Evolutionary conservation across 352 stramenopile species (phyloP).

Genomic region (Globisporangium recalcitrans): DNA sequence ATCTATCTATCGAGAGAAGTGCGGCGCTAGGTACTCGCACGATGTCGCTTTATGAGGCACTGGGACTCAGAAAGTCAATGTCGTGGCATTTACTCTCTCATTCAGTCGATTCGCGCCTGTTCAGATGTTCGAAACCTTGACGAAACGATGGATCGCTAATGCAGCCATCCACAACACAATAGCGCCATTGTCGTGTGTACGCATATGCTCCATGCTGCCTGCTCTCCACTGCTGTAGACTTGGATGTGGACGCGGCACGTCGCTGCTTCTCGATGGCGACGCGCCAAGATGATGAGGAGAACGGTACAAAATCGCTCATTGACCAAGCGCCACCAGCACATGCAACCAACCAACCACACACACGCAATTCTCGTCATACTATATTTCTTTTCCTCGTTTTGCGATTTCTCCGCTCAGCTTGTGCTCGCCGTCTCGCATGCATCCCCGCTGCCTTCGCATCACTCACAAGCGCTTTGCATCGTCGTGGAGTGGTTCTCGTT

Average conservation of each 20-base stretch:
- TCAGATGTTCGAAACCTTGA: not conserved
- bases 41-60: not conserved
- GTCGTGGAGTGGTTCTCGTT: too few relatives aligned
- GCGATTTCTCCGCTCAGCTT: not conserved
- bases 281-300: not conserved
- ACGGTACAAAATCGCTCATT: too few relatives aligned
- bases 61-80: not conserved
- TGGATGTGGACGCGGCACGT: too few relatives aligned
- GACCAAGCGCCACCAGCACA: not conserved
- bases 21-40: not conserved
- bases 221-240: too few relatives aligned
- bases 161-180: not conserved
- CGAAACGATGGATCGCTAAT: not conserved
- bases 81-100: not conserved
- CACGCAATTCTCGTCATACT: slow-evolving; percentile 5
- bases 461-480: not conserved
- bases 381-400: not conserved
- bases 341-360: not conserved
- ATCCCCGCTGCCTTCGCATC: not conserved
- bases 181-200: too few relatives aligned
- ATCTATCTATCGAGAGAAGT: not conserved
- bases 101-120: not conserved
- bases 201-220: too few relatives aligned
- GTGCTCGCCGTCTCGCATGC: not conserved
- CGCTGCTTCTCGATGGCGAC: too few relatives aligned